These are phyloP conservation scores for Yarrowia phangngaensis DNA, from an alignment of 805 yeast species.

Conservation along the genomic window DNA sequence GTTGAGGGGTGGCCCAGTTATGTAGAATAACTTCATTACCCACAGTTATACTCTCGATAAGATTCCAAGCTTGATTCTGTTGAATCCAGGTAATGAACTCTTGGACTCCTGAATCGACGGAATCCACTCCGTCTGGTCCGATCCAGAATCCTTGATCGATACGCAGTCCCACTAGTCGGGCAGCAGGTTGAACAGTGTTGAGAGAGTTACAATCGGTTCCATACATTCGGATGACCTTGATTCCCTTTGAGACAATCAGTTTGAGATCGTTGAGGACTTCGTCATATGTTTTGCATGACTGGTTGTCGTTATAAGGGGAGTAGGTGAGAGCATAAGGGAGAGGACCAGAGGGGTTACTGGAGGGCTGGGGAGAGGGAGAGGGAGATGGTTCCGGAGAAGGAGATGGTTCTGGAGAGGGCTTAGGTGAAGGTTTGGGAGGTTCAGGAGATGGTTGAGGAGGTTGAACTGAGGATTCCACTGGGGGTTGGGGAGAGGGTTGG, in stretches of 20 bases:
- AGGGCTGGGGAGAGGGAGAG: not conserved
- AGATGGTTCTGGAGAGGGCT: not conserved
- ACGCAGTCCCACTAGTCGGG: conserved; percentile 55
- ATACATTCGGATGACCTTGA: conserved; percentile 66
- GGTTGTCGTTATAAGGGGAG: conserved; percentile 64
- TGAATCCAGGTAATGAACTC: conserved; percentile 52
- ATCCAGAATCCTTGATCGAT: conserved; percentile 91
- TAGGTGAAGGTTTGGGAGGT: not conserved
- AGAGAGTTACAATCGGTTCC: conserved; percentile 82
- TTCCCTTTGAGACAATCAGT: conserved; percentile 56
- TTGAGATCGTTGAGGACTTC: conserved; percentile 58
- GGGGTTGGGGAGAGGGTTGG: too few species aligned
- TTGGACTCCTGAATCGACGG: conserved; percentile 58
- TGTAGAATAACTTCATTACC: conserved; percentile 84
- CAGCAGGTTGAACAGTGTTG: conserved; percentile 59
- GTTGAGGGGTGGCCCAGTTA: conserved; percentile 56
- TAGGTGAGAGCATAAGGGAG: conserved; percentile 39
- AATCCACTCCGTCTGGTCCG: conserved; percentile 56
- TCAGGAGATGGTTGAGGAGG: not conserved
- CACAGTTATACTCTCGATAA: conserved; percentile 71
- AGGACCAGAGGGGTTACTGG: conserved; percentile 2
- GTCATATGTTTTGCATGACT: conserved; percentile 59
- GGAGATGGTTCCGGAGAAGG: not conserved
- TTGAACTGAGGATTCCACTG: not conserved
- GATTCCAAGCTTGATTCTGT: conserved; percentile 56